Evolutionary conservation across 345 rosid species (phyloP), one percentile per base, ranked within the genome.

Genomic region (Aquilaria sinensis): DNA sequence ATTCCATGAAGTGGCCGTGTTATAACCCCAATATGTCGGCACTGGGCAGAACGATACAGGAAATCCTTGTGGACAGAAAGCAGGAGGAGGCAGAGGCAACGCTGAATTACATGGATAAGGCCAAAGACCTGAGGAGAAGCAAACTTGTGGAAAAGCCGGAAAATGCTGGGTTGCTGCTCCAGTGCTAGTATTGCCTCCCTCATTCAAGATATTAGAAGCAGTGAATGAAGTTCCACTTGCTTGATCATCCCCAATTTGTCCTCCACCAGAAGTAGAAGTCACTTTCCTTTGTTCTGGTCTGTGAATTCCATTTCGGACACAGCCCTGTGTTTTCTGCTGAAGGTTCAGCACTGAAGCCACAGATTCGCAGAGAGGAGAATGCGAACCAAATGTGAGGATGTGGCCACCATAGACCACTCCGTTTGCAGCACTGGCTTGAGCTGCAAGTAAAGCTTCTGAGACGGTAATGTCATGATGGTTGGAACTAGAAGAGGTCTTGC

Each of bases 361-460:
- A 9, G 83, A 66, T 62, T 70, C 74, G 43, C 74, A 69, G 3
- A 65, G 75, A 30, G 81, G 78, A 69, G 87, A 80, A 62, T 86
- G 78, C 1, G 86, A 72, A 15, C 84, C 78, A 51, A 90, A 87
- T 51, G 74, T 80, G 14, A 85, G 83, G 50, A 87, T 78, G 52
- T 74, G 63, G 45, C 77, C 79, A 34, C 68, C 31, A 30, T 31
- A 78, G 74, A 72, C 75, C 51, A 66, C 16, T 51, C 79, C 81
- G 57, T 73, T 72, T 34, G 74, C 64, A 50, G 67, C 65, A 62
- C 65, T 70, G 2, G 53, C 50, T 51, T 72, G 69, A 41, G 64
- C 75, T 54, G 75, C 50, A 58, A 60, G 67, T 6, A 77, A 63
- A 66, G 79, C 75, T 64, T 84, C 85, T 4, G 89, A 79, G 10